phyloP scores from a whole-genome alignment of 2,329 filamentous ascomycete species.

The Penicillium crustosum region DNA sequence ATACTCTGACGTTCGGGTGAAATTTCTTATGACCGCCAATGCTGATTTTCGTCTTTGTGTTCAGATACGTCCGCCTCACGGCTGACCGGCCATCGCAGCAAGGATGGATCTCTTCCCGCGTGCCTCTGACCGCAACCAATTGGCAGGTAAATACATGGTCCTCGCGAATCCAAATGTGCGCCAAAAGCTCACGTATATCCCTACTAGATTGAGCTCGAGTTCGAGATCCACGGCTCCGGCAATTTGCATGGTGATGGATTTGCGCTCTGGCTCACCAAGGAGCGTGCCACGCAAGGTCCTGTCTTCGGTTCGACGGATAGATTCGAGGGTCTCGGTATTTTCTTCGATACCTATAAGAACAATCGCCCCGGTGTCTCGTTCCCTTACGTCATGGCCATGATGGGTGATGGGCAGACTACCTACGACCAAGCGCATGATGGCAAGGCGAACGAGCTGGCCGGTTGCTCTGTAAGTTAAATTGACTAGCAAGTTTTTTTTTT shows the following conservation, averaged over 20 bases:
- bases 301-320: conserved; percentile 87
- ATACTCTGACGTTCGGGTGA: background rate
- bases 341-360: conserved; percentile 99
- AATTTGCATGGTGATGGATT: conserved; percentile 94
- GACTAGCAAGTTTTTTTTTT: background rate
- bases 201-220: conserved; percentile 78
- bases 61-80: conserved; percentile 86
- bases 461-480: conserved; percentile 68
- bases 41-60: background rate
- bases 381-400: conserved; percentile 98
- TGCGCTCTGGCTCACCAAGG: conserved; percentile 96
- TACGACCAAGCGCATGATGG: conserved; percentile 96
- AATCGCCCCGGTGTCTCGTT: conserved; percentile 94
- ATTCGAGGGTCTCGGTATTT: conserved; percentile 92
- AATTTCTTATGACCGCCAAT: background rate
- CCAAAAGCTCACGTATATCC: background rate
- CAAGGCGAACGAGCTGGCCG: conserved; percentile 87
- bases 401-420: conserved; percentile 80
- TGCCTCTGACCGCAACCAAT: conserved; percentile 94
- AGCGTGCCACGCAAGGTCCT: conserved; percentile 73
- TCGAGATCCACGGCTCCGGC: conserved; percentile 85
- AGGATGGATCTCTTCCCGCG: conserved; percentile 91
- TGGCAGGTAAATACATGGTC: conserved; percentile 68
- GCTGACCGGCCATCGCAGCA: conserved; percentile 86
- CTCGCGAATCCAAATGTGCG: background rate